Conservation (phyloP, 345 rosid genomes). For the Citrus sp. region DNA sequence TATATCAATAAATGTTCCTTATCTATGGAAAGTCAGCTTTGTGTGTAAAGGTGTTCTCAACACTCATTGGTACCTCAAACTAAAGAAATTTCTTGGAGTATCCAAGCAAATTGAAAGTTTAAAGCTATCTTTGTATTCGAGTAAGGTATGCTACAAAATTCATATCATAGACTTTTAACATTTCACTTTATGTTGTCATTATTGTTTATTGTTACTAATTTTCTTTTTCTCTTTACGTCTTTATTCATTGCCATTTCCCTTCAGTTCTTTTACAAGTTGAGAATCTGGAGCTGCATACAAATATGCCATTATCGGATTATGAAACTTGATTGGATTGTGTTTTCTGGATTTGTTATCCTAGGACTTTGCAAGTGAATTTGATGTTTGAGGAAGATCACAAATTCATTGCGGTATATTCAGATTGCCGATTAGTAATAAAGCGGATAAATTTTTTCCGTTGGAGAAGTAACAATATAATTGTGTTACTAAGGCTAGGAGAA, state of each 20-base stretch:
- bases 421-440: too few relatives aligned
- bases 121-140: neutral
- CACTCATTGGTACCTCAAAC: neutral
- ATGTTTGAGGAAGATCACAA: neutral
- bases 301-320: neutral
- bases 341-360: neutral
- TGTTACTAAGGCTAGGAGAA: too few relatives aligned
- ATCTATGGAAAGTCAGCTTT: neutral
- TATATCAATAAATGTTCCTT: neutral
- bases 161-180: neutral
- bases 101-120: neutral
- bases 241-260: neutral
- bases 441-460: too few relatives aligned
- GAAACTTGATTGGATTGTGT: neutral
- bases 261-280: neutral
- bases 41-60: neutral
- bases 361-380: neutral
- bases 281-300: neutral
- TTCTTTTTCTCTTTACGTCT: neutral
- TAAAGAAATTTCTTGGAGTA: neutral
- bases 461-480: too few relatives aligned
- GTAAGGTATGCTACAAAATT: neutral
- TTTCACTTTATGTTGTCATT: neutral
- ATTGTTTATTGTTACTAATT: neutral
- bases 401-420: too few relatives aligned